Conservation (phyloP, 2,329 filamentous ascomycete species). For the Neopestalotiopsis rosae region DNA sequence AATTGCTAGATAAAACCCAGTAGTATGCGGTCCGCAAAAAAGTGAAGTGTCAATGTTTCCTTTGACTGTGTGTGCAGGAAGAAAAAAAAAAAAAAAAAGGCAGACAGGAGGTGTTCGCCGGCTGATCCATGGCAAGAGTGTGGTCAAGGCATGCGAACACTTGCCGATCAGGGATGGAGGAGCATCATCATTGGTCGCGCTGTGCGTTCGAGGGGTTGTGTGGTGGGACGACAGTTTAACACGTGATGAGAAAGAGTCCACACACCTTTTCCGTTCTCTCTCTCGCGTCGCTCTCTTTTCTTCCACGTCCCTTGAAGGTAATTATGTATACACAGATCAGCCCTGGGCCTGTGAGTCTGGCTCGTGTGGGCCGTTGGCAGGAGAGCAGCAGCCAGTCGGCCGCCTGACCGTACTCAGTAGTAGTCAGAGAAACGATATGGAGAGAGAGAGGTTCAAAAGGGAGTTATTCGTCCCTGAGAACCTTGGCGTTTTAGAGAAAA, state of each 20-base stretch:
- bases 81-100: too few species aligned
- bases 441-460: not conserved
- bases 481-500: slow-evolving; percentile 6
- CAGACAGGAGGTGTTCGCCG: not conserved
- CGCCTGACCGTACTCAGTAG: not conserved
- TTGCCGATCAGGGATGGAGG: not conserved
- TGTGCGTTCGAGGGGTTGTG: not conserved
- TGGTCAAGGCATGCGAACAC: slow-evolving; percentile 5
- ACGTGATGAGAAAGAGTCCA: slow-evolving; percentile 3
- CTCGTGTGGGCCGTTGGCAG: not conserved
- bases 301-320: not conserved
- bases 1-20: too few species aligned
- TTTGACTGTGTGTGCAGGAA: not conserved
- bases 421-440: not conserved
- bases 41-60: not conserved
- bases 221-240: slow-evolving; percentile 10
- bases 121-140: not conserved
- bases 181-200: not conserved
- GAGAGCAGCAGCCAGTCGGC: not conserved
- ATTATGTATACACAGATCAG: not conserved
- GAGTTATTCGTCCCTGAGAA: not conserved
- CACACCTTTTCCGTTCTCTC: not conserved
- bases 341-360: not conserved
- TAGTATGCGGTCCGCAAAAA: too few species aligned
- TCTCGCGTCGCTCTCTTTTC: not conserved